Evolutionary conservation across 1,284 basidiomycete genomes (phyloP).

Genomic region (Fomitopsis betulina): DNA sequence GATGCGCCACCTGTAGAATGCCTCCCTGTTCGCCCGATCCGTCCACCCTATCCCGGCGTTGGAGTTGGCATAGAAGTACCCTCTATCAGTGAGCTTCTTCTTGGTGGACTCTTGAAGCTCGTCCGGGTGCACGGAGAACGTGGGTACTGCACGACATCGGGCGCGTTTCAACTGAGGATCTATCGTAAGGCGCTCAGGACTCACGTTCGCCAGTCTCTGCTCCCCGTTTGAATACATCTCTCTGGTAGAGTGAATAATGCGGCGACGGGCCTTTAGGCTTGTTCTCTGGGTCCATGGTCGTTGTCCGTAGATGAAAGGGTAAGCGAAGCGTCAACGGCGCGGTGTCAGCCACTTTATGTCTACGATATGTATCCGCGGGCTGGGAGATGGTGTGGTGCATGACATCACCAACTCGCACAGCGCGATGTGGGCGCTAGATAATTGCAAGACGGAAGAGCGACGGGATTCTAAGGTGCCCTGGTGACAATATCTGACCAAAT

Average conservation of each 20-base stretch:
- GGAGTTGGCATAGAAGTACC: conserved; percentile 52
- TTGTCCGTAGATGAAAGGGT: conserved; percentile 13
- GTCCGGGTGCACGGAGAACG: conserved; percentile 44
- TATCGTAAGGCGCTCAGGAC: conserved; percentile 8
- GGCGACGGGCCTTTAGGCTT: conserved; percentile 48
- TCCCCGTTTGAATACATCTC: conserved; percentile 45
- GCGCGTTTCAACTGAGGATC: no score
- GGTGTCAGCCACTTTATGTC: neutral
- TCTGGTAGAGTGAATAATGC: conserved; percentile 52
- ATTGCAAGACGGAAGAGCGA: no score
- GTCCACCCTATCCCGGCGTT: conserved; percentile 57
- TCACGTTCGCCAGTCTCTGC: conserved; percentile 35
- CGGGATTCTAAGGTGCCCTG: no score
- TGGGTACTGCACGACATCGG: conserved; percentile 21
- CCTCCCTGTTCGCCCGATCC: conserved; percentile 48
- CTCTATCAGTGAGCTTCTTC: conserved; percentile 46
- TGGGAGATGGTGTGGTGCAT: neutral
- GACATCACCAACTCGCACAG: neutral
- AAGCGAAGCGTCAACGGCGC: neutral
- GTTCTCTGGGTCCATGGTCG: conserved; percentile 45
- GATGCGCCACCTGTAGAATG: conserved; percentile 49
- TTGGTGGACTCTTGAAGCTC: conserved; percentile 45
- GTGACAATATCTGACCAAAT: no score
- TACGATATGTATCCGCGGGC: neutral
- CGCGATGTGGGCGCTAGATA: no score